Conservation (phyloP, 2,329 filamentous ascomycete genomes). For the Graphilbum sp. region DNA sequence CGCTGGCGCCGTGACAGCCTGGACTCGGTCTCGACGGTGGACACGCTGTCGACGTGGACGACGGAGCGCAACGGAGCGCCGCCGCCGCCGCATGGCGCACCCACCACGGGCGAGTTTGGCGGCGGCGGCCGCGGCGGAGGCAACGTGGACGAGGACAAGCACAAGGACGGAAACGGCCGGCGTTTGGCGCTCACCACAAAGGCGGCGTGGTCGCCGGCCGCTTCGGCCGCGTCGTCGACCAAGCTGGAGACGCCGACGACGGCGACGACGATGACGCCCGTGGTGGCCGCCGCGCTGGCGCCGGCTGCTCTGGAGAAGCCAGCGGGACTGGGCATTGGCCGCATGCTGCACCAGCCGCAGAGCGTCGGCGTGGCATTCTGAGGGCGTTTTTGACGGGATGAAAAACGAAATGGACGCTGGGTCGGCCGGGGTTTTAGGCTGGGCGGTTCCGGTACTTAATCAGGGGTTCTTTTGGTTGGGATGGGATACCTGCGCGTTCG, state of each 20-base stretch:
- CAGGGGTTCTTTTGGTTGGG: no score
- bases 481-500: no score
- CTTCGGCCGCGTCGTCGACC: slow-evolving; percentile 20
- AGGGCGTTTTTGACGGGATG: no score
- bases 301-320: background rate
- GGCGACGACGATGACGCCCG: slow-evolving; percentile 15
- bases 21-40: slow-evolving; percentile 26
- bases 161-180: slow-evolving; percentile 16
- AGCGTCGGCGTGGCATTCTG: slow-evolving; percentile 32
- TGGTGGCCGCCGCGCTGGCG: background rate
- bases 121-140: slow-evolving; percentile 25
- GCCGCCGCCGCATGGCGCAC: background rate
- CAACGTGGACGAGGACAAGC: slow-evolving; percentile 16
- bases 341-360: slow-evolving; percentile 14
- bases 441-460: no score
- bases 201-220: slow-evolving; percentile 32
- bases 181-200: slow-evolving; percentile 27
- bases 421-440: no score
- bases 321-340: background rate
- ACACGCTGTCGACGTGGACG: slow-evolving; percentile 29
- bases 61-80: slow-evolving; percentile 19
- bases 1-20: slow-evolving; percentile 16
- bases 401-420: no score
- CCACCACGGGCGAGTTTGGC: slow-evolving; percentile 14
- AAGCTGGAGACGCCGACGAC: slow-evolving; percentile 19